Evolutionary conservation across 805 yeast genomes (phyloP), one percentile per base, ranked within the genome.

Genomic region (Candida tibetensis): DNA sequence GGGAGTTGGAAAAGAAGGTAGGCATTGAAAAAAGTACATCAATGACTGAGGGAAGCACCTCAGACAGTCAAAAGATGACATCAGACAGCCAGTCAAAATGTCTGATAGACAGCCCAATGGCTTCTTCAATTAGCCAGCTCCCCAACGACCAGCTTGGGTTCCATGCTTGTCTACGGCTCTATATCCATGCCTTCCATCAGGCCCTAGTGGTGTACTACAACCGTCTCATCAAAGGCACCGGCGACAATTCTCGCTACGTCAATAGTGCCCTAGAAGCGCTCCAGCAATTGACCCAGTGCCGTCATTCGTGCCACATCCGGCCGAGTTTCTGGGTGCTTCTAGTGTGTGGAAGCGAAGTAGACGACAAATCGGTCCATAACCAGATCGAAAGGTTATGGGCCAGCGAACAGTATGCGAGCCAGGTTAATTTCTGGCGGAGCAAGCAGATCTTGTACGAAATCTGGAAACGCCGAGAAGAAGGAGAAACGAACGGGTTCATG

Each of bases 391-490:
- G 50, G 16, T 51, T 69, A 4, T 62, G 70, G 58, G 49, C 57
- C 25, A 58, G 61, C 28, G 55, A 46, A 17, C 29, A 22, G 34
- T 46, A 14, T 44, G 36, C 37, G 53, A 58, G 19, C 14, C 50
- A 50, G 27, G 52, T 50, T 12, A 73, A 71, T 40, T 72, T 71
- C 45, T 77, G 82, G 82, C 58, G 80, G 26, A 71, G 74, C 1
- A 75, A 75, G 46, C 82, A 77, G 49, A 64, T 76, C 18, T 55
- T 76, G 44, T 62, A 63, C 42, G 82, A 77, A 48, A 64, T 74
- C 10, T 74, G 79, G 76, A 62, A 71, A 26, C 52, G 77, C 17
- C 49, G 72, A 29, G 62, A 59, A 4, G 50, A 51, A 17, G 65
- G 66, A 10, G 60, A 64, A 42, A 52, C 62, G 34, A 36, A 47